Evolutionary conservation across 768 basidiomycete species (phyloP), one percentile per base, ranked within the genome.

Genomic region (Trichaptum fuscoviolaceum): DNA sequence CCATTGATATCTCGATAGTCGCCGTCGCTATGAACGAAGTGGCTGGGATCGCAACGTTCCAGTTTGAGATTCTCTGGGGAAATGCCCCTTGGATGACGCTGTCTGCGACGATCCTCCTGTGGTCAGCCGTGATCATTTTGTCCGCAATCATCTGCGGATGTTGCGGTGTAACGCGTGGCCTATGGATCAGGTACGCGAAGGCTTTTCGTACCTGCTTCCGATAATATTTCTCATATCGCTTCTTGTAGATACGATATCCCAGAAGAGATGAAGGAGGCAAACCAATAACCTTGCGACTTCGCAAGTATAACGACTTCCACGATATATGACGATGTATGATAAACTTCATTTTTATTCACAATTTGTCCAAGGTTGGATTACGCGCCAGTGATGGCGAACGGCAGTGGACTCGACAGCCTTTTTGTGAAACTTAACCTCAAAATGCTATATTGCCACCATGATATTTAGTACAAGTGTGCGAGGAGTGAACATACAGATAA

Each of bases 51-150:
- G 72, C 80, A 0, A 77, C 74, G 8, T 76, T 81, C 60, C 68
- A 75, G 59, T 79, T 91, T 27, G 74, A 70, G 0, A 81, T 88
- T 9, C 67, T 74, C 15, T 90, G 84, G 75, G 90, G 91, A n/a
- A 86, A 87, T 67, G 90, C 75, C 9, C 83, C 88, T 8, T 92
- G 90, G 90, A 84, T 93, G 84, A 81, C 85, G n/a, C 70, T 92
- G 57, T 79, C 72, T 4, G 86, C 84, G 18, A 75, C 85, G 64
- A 68, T 84, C 10, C 73, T 85, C 69, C 81, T 84, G 1, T 92
- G 90, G 88, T 58, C 83, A 2, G 84, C 84, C 0, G 82, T 91
- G 36, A 72, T 90, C 34, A 71, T 85, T n/a, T 77, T 91, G 61
- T 85, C 86, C 52, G 84, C 85, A 20, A 80, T 87, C 34, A 85